Conservation (phyloP, 495 filamentous ascomycete species). For the Glarea lozoyensis region DNA sequence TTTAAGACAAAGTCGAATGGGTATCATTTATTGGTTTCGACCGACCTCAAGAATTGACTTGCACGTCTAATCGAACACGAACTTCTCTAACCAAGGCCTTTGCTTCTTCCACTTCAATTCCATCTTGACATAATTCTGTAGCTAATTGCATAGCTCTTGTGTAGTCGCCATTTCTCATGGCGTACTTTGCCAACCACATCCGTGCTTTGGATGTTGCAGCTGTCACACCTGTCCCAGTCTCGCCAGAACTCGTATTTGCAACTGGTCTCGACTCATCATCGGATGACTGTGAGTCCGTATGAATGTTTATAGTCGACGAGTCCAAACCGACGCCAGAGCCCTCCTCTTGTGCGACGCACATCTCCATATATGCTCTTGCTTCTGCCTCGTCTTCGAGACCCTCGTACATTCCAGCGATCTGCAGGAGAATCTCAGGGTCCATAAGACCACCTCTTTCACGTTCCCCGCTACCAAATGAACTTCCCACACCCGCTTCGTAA, state of each 20-base stretch:
- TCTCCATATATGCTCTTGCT: constrained; percentile 87
- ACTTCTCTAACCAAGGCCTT: constrained; percentile 91
- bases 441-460: constrained; percentile 31
- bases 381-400: constrained; percentile 64
- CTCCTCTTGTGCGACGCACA: constrained; percentile 85
- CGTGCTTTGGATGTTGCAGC: constrained; percentile 82
- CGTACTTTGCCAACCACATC: constrained; percentile 85
- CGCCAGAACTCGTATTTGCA: constrained; percentile 15
- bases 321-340: constrained; percentile 26
- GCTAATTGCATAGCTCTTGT: constrained; percentile 70
- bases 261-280: constrained; percentile 24
- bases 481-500: constrained; percentile 49
- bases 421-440: constrained; percentile 82
- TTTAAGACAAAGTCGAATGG: no score
- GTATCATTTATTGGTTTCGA: no score
- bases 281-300: constrained; percentile 16
- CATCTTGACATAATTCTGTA: constrained; percentile 89
- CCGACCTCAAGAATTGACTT: no score
- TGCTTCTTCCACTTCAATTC: constrained; percentile 94
- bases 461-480: constrained; percentile 17
- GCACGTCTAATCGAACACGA: constrained; percentile 62
- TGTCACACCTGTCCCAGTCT: constrained; percentile 64
- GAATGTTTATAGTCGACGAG: constrained; percentile 18
- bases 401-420: constrained; percentile 87
- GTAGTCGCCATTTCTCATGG: constrained; percentile 65